Conservation (phyloP, 2,329 filamentous ascomycete species). For the Zymoseptoria passerinii region DNA sequence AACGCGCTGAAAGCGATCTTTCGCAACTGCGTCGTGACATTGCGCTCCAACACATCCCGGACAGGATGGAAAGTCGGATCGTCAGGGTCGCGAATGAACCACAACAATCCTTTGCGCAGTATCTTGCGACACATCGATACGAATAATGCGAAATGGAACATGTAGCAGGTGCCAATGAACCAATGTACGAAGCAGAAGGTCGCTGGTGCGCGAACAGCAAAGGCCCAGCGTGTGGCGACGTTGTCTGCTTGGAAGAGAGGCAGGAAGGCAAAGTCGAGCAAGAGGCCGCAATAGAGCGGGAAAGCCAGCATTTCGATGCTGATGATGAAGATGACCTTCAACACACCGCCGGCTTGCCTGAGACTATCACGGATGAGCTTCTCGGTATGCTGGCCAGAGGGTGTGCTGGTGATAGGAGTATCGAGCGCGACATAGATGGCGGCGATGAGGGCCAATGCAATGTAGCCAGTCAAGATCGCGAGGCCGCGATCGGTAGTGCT, state of each 20-base stretch:
- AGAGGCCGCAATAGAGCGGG: slow-evolving; percentile 85
- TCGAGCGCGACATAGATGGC: slow-evolving; percentile 71
- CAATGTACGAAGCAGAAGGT: slow-evolving; percentile 96
- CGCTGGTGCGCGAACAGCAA: slow-evolving; percentile 69
- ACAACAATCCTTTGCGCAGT: slow-evolving; percentile 87
- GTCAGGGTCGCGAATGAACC: slow-evolving; percentile 96
- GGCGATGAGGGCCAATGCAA: slow-evolving; percentile 64
- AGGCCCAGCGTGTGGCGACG: slow-evolving; percentile 66
- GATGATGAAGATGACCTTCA: slow-evolving; percentile 97
- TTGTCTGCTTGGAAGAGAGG: slow-evolving; percentile 81
- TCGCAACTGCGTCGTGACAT: slow-evolving; percentile 80
- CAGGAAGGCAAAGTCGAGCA: slow-evolving; percentile 80
- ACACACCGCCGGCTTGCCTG: slow-evolving; percentile 87
- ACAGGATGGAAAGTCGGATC: slow-evolving; percentile 98
- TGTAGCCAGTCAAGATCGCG: slow-evolving; percentile 75
- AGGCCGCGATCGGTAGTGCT: slow-evolving; percentile 50
- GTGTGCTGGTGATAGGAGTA: slow-evolving; percentile 59
- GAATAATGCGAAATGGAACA: slow-evolving; percentile 99
- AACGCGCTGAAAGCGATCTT: slow-evolving; percentile 96
- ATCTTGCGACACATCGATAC: slow-evolving; percentile 99
- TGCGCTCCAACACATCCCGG: slow-evolving; percentile 88
- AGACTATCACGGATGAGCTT: slow-evolving; percentile 72
- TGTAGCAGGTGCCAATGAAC: slow-evolving; percentile 98
- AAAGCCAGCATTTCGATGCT: slow-evolving; percentile 99
- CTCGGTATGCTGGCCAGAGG: slow-evolving; percentile 53